Percentiles rank a stretch among this genome's conserved stretches.
These are phyloP conservation scores for Senecio squalidus DNA, from an alignment of 140 eudicot genomes.

Conservation along the genomic window DNA sequence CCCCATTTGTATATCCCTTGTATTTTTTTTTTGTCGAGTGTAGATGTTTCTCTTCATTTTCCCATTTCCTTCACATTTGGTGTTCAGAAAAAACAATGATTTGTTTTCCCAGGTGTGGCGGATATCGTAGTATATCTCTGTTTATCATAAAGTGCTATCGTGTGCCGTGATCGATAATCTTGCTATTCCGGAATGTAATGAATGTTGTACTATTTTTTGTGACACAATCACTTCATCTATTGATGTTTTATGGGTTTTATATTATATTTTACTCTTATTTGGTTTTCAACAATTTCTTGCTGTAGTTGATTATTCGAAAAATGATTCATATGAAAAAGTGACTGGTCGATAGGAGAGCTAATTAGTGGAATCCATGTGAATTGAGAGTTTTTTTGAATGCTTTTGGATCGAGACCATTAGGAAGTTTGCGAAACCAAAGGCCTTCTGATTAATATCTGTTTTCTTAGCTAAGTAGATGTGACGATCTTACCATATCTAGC, in stretches of 20 bases:
- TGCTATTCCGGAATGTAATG: slow-evolving; percentile 24
- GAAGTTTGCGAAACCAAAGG: too few species aligned
- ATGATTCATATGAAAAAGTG: too few species aligned
- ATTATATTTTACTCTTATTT: neutral
- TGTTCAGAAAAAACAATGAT: neutral
- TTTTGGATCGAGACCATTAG: too few species aligned
- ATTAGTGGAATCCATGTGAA: too few species aligned
- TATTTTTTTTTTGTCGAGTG: slow-evolving; percentile 28
- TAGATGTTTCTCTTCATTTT: slow-evolving; percentile 15
- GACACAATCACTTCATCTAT: slow-evolving; percentile 12
- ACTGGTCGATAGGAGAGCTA: too few species aligned
- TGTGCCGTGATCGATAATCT: slow-evolving; percentile 15
- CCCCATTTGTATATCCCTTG: slow-evolving; percentile 36
- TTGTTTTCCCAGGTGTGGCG: slow-evolving; percentile 24
- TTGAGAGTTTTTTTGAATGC: too few species aligned
- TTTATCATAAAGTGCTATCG: slow-evolving; percentile 25
- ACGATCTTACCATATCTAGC: too few species aligned
- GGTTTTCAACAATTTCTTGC: too few species aligned
- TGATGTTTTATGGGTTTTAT: neutral
- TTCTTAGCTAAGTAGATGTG: too few species aligned
- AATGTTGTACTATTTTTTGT: slow-evolving; percentile 22
- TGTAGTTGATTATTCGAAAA: too few species aligned
- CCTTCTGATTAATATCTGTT: too few species aligned
- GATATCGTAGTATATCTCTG: slow-evolving; percentile 20
- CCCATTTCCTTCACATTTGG: slow-evolving; percentile 8